phyloP scores from a whole-genome alignment of 2,329 filamentous ascomycete species.

The Phialophora macrospora region DNA sequence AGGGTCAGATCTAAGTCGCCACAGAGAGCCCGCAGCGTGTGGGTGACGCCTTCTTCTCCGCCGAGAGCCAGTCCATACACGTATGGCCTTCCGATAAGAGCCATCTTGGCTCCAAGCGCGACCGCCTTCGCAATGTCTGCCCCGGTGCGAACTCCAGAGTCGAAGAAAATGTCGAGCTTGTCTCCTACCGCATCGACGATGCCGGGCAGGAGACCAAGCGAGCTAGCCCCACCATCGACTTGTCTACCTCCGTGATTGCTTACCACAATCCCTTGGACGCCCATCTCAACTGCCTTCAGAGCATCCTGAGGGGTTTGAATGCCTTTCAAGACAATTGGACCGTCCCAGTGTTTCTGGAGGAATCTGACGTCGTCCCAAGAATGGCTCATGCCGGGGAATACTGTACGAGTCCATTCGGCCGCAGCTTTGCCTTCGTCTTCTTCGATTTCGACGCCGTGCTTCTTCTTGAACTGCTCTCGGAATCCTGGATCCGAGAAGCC shows the following conservation, averaged over 20 bases:
- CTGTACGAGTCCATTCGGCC: constrained; percentile 57
- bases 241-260: constrained; percentile 59
- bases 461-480: constrained; percentile 59
- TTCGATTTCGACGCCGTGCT: constrained; percentile 37
- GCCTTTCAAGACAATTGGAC: constrained; percentile 64
- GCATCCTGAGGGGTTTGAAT: constrained; percentile 56
- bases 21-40: constrained; percentile 41
- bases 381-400: constrained; percentile 54
- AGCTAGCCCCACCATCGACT: constrained; percentile 53
- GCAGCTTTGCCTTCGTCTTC: constrained; percentile 53
- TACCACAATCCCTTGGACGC: constrained; percentile 55
- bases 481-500: constrained; percentile 59
- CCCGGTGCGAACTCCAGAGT: constrained; percentile 53
- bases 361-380: constrained; percentile 66
- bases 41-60: constrained; percentile 61
- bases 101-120: constrained; percentile 58
- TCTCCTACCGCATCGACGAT: constrained; percentile 54
- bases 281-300: constrained; percentile 41
- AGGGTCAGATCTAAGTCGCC: constrained; percentile 35
- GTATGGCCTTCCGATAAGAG: constrained; percentile 56
- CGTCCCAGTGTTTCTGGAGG: constrained; percentile 61
- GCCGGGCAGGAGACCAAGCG: constrained; percentile 57
- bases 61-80: constrained; percentile 61
- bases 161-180: constrained; percentile 52
- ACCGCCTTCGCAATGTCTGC: constrained; percentile 56